Conservation (phyloP, 2,329 filamentous ascomycete species). For the Penicillium sp. region DNA sequence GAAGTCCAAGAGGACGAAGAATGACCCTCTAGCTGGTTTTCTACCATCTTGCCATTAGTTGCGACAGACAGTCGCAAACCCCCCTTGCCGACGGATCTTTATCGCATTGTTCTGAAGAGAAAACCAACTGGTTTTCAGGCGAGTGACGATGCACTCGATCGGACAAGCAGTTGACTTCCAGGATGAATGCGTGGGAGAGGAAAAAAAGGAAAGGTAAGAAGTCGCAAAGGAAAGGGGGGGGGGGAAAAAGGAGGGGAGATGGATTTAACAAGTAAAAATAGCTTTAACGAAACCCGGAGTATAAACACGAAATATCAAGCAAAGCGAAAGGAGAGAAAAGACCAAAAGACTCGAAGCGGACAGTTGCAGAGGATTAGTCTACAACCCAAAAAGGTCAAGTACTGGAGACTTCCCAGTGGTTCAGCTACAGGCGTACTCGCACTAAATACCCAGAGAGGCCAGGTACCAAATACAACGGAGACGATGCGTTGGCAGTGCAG, state of each 20-base stretch:
- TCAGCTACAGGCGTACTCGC: background rate
- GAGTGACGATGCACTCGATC: conserved; percentile 18
- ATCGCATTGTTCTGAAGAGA: conserved; percentile 41
- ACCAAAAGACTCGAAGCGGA: conserved; percentile 31
- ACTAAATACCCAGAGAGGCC: background rate
- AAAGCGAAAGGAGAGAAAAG: background rate
- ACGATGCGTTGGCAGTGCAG: conserved; percentile 36
- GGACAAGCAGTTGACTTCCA: conserved; percentile 16
- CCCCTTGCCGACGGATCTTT: conserved; percentile 36
- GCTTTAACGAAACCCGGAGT: background rate
- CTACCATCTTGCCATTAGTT: conserved; percentile 44
- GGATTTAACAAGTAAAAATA: conserved; percentile 4
- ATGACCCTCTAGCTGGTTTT: conserved; percentile 34
- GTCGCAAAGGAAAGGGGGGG: background rate
- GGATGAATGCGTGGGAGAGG: conserved; percentile 14
- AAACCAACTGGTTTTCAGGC: conserved; percentile 21
- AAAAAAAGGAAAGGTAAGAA: background rate
- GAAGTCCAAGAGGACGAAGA: conserved; percentile 36
- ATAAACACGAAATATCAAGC: conserved; percentile 2
- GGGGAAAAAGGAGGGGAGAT: conserved; percentile 4
- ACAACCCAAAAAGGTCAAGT: conserved; percentile 8
- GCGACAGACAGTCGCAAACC: conserved; percentile 37
- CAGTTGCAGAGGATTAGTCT: conserved; percentile 27
- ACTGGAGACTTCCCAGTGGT: background rate
- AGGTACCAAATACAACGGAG: conserved; percentile 22